Percentiles rank a stretch among this genome's conserved stretches.
Evolutionary conservation across 371 early-diverging fungal species (phyloP).

Genomic region (Syncephalastrum contaminatum): DNA sequence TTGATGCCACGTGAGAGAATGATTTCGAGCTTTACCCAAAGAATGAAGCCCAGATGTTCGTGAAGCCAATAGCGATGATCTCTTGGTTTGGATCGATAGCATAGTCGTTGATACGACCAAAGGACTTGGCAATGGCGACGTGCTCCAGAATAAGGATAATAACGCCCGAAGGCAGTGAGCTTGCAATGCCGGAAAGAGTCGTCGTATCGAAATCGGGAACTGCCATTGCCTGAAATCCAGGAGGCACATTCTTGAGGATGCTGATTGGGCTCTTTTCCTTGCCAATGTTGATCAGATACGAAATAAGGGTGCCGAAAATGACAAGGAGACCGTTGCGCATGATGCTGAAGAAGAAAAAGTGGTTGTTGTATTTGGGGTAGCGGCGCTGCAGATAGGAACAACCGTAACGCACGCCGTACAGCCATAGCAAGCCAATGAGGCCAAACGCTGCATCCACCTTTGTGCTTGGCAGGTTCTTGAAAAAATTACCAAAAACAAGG

Average conservation of each 20-base stretch:
- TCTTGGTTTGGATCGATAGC: conserved; percentile 76
- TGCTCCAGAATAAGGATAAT: conserved; percentile 81
- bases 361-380: conserved; percentile 40
- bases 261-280: conserved; percentile 41
- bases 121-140: conserved; percentile 80
- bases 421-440: conserved; percentile 38
- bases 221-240: conserved; percentile 61
- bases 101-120: conserved; percentile 73
- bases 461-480: conserved; percentile 43
- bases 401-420: conserved; percentile 47
- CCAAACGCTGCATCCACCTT: conserved; percentile 56
- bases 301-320: conserved; percentile 42
- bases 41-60: conserved; percentile 80
- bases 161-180: conserved; percentile 61
- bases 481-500: conserved; percentile 54
- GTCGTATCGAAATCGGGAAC: conserved; percentile 44
- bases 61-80: conserved; percentile 80
- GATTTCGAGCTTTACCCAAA: conserved; percentile 69
- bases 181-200: conserved; percentile 43
- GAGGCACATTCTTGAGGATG: conserved; percentile 69
- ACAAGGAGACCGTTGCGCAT: conserved; percentile 49
- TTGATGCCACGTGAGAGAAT: not conserved
- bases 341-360: conserved; percentile 51
- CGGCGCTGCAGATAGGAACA: conserved; percentile 30
- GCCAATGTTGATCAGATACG: conserved; percentile 44